These are phyloP conservation scores for Podosphaera xanthii DNA, from an alignment of 2,329 filamentous ascomycete species.

Conservation along the genomic window DNA sequence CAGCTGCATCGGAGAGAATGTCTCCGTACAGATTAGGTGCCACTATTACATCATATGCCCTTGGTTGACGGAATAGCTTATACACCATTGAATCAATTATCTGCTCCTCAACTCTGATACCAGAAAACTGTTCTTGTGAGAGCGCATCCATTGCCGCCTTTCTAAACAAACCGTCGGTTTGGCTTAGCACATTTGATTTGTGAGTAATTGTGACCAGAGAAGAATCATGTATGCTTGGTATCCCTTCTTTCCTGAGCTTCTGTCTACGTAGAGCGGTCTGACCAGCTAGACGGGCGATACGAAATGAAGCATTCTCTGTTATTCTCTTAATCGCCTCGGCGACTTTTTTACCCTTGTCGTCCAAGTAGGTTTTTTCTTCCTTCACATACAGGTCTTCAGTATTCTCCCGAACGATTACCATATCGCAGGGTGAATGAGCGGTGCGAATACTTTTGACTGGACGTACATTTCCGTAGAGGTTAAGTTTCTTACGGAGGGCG, in stretches of 20 bases:
- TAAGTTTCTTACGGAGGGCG: conserved; percentile 79
- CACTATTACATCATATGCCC: conserved; percentile 92
- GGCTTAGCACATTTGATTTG: conserved; percentile 91
- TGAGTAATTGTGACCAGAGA: conserved; percentile 89
- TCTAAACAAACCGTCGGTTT: conserved; percentile 92
- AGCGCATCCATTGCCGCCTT: conserved; percentile 55
- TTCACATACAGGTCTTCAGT: conserved; percentile 89
- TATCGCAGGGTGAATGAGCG: conserved; percentile 42
- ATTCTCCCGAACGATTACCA: conserved; percentile 97
- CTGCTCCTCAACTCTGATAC: conserved; percentile 68
- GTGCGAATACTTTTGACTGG: conserved; percentile 69
- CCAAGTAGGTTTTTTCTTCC: conserved; percentile 66
- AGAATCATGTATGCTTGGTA: conserved; percentile 35
- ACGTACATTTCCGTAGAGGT: conserved; percentile 92
- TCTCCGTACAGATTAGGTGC: conserved; percentile 96
- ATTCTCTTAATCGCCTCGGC: conserved; percentile 98
- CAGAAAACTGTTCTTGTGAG: conserved; percentile 36
- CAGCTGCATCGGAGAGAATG: conserved; percentile 85
- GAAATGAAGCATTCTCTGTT: conserved; percentile 57
- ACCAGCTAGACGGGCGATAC: conserved; percentile 82
- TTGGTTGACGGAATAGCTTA: conserved; percentile 93
- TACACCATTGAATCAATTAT: conserved; percentile 99
- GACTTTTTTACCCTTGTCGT: conserved; percentile 47
- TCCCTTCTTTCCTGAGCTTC: conserved; percentile 42
- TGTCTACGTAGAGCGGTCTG: conserved; percentile 81